Evolutionary conservation across 129 eudicot species (phyloP).

Genomic region (Calendula officinalis): DNA sequence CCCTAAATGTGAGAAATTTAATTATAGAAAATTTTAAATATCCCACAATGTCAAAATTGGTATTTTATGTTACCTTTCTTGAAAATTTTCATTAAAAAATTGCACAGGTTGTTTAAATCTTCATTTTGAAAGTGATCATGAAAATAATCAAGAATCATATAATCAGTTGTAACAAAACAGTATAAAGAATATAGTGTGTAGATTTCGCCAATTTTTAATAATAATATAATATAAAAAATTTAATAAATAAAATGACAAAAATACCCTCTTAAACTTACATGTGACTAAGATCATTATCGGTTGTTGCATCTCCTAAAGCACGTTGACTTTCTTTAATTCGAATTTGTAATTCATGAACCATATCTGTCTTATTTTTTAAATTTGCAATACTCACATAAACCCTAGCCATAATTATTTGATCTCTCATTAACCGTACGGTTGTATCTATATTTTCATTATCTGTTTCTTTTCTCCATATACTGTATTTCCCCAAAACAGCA

Average conservation of each 20-base stretch:
- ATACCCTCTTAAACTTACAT: slow-evolving; percentile 40
- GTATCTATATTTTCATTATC: slow-evolving; percentile 86
- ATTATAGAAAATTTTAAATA: too few relatives aligned
- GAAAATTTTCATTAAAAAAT: too few relatives aligned
- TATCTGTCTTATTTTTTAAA: slow-evolving; percentile 64
- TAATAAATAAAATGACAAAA: slow-evolving; percentile 6
- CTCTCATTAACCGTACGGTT: slow-evolving; percentile 74
- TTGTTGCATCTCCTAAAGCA: slow-evolving; percentile 72
- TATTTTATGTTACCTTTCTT: too few relatives aligned
- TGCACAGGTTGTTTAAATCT: too few relatives aligned
- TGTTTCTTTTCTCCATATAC: slow-evolving; percentile 92
- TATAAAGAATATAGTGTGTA: slow-evolving; percentile 6
- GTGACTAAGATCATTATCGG: slow-evolving; percentile 69
- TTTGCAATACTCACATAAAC: slow-evolving; percentile 77
- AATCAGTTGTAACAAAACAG: neutral
- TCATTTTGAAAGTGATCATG: neutral
- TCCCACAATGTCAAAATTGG: too few relatives aligned
- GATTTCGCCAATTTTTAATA: neutral
- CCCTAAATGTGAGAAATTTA: too few relatives aligned
- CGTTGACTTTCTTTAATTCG: slow-evolving; percentile 87
- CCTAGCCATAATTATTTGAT: slow-evolving; percentile 96
- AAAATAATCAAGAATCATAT: neutral
- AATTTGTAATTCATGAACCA: slow-evolving; percentile 63
- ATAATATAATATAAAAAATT: neutral
- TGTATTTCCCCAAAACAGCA: slow-evolving; percentile 90